Evolutionary conservation across 768 basidiomycete genomes (phyloP), one percentile per base, ranked within the genome.

Genomic region (Lepiota venenata): DNA sequence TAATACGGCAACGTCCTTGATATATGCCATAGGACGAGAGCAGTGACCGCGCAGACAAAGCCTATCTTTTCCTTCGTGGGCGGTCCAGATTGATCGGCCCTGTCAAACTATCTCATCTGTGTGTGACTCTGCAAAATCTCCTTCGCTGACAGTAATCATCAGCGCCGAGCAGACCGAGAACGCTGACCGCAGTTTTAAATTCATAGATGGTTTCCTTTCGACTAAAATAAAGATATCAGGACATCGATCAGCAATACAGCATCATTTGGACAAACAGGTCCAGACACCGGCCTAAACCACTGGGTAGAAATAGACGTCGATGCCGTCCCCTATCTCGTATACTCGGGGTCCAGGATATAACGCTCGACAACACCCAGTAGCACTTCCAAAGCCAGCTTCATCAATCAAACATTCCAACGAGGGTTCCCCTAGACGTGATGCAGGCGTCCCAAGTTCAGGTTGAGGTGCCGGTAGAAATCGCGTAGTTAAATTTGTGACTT

Each of bases 311-410:
- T 27, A 21, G 11, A 7, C 48, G 15, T 15, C 29, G 41, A 32
- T 29, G 47, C 22, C 47, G 61, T 66, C n/a, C 56, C 56, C 67
- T 66, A 73, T 50, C 21, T 36, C 25, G 12, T 16, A 36, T 36
- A 47, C 46, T 36, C 46, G 40, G 46, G 47, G 39, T 47, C 50
- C 39, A 58, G 27, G 18, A 59, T 50, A 49, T 67, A 72, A 44
- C 66, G 65, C 52, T 76, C 75, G 15, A 73, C 64, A 3, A 71
- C 65, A 12, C 68, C 70, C 47, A 77, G 60, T 29, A 77, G 48
- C 71, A 76, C n/a, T 74, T 44, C 62, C 65, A 55, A 71, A 70
- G 39, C 61, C 69, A 43, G 70, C 64, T 35, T 75, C 71, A 63
- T 76, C 74, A 40, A 72, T 56, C 46, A 64, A 45, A 43, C 42